A percentile compares a stretch with the other conserved stretches of the same genome.
phyloP scores from a whole-genome alignment of 768 basidiomycete genomes.

The Phanerochaete sordida region DNA sequence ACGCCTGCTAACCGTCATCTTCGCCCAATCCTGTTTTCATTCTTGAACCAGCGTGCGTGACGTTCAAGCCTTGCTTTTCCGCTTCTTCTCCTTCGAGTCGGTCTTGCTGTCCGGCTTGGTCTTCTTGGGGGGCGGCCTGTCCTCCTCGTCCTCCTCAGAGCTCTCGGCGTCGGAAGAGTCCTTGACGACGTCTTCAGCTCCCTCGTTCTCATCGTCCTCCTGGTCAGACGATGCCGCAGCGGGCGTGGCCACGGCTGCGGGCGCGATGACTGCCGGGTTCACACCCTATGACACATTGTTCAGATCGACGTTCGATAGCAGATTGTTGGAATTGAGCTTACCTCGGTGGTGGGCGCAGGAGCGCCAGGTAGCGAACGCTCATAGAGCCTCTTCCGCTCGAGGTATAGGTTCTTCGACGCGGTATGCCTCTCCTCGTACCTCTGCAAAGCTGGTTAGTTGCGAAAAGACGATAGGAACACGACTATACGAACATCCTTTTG shows the following conservation, averaged over 20 bases:
- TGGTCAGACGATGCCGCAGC: background rate
- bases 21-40: background rate
- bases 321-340: background rate
- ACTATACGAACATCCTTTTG: constrained; percentile 68
- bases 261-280: background rate
- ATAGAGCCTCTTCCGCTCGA: constrained; percentile 61
- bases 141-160: constrained; percentile 29
- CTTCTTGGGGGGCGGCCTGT: constrained; percentile 23
- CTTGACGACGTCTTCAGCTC: constrained; percentile 31
- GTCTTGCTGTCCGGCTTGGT: constrained; percentile 28
- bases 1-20: background rate
- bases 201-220: constrained; percentile 10
- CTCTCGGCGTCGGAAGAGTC: constrained; percentile 6
- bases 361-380: constrained; percentile 28
- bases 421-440: constrained; percentile 49
- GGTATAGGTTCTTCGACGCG: constrained; percentile 61
- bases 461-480: background rate
- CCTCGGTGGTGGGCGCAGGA: background rate
- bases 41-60: background rate
- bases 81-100: constrained; percentile 42
- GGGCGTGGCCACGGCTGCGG: background rate
- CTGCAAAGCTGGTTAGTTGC: constrained; percentile 29
- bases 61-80: constrained; percentile 23
- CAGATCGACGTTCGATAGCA: background rate
- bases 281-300: background rate